Conservation (phyloP, 2,329 filamentous ascomycete species). For the Penicillium corylophilum region DNA sequence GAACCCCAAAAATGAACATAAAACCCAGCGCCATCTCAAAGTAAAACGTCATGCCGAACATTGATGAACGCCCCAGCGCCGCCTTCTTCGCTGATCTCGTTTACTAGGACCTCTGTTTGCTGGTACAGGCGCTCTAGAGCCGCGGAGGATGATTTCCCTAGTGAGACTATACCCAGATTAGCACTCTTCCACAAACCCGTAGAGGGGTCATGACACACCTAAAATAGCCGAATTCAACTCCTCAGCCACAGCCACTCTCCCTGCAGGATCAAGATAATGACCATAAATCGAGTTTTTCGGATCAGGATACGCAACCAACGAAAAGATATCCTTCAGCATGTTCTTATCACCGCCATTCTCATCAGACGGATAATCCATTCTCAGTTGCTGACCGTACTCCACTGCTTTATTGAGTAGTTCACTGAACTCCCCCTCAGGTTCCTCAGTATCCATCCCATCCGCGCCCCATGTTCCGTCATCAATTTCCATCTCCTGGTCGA, state of each 20-base stretch:
- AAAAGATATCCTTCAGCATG: conserved; percentile 79
- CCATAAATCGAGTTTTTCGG: conserved; percentile 74
- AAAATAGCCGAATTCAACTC: conserved; percentile 92
- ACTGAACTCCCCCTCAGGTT: conserved; percentile 42
- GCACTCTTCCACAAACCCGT: conserved; percentile 12
- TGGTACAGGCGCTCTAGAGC: conserved; percentile 82
- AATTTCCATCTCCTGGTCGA: conserved; percentile 58
- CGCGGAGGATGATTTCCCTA: conserved; percentile 85
- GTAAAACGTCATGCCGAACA: conserved; percentile 53
- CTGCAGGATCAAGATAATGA: conserved; percentile 72
- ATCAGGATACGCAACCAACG: conserved; percentile 81
- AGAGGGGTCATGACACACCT: conserved; percentile 54
- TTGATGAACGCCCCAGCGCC: conserved; percentile 82
- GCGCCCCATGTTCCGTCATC: conserved; percentile 42
- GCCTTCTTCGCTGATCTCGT: conserved; percentile 75
- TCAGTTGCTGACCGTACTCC: conserved; percentile 74
- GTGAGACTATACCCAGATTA: conserved; percentile 62
- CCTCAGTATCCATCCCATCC: conserved; percentile 59
- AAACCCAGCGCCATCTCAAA: conserved; percentile 24
- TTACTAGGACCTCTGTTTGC: conserved; percentile 82
- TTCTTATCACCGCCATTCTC: conserved; percentile 68
- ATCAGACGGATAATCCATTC: conserved; percentile 73
- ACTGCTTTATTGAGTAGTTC: conserved; percentile 69
- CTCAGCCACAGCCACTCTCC: conserved; percentile 78
- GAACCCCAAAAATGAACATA: background rate